A percentile compares a stretch with the other conserved stretches of the same genome.
phyloP scores from a whole-genome alignment of 805 yeast species.

The Kluyveromyces starmeri region DNA sequence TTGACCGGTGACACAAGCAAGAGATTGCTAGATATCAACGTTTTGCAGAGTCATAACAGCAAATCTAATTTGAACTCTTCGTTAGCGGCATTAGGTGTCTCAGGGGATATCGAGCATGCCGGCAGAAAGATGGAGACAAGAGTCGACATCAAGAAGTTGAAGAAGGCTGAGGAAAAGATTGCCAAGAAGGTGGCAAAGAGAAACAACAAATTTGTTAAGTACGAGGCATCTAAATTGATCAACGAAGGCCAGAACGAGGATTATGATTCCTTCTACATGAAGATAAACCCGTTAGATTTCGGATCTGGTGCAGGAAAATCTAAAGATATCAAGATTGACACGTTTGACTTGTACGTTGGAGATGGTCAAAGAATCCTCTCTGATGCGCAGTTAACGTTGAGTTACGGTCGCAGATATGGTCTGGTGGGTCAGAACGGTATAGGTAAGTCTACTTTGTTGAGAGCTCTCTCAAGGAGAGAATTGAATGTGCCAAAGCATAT shows the following conservation, averaged over 20 bases:
- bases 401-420: slow-evolving; percentile 94
- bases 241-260: slow-evolving; percentile 56
- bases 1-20: slow-evolving; percentile 82
- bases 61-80: slow-evolving; percentile 70
- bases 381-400: slow-evolving; percentile 76
- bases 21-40: slow-evolving; percentile 70
- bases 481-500: slow-evolving; percentile 90
- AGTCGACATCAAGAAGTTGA: slow-evolving; percentile 93
- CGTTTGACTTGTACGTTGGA: slow-evolving; percentile 90
- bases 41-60: slow-evolving; percentile 51
- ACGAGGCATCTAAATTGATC: slow-evolving; percentile 89
- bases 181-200: slow-evolving; percentile 93
- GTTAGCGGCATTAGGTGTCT: slow-evolving; percentile 66
- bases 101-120: slow-evolving; percentile 79
- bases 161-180: slow-evolving; percentile 94
- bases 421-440: slow-evolving; percentile 98
- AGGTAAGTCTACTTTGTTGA: slow-evolving; percentile 90
- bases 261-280: slow-evolving; percentile 90
- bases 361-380: slow-evolving; percentile 88
- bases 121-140: slow-evolving; percentile 88
- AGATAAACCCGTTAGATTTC: slow-evolving; percentile 90
- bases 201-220: slow-evolving; percentile 71
- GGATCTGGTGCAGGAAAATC: slow-evolving; percentile 90
- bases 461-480: slow-evolving; percentile 91
- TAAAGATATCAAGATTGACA: slow-evolving; percentile 91